Conservation (phyloP, 345 rosid genomes). For the Dipteronia dyeriana region DNA sequence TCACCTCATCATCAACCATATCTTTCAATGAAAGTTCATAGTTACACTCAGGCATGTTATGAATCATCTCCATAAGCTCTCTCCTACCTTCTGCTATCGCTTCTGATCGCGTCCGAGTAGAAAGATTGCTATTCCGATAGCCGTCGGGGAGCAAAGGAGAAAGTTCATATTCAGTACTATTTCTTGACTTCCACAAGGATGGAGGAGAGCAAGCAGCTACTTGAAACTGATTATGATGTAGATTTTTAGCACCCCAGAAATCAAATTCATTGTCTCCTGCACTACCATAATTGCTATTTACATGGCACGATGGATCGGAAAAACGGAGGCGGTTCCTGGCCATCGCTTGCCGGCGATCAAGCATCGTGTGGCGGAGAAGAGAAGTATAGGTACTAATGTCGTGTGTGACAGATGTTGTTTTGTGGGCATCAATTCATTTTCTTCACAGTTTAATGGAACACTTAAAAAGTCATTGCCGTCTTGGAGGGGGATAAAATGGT, state of each 20-base stretch:
- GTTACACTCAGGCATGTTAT: constrained; percentile 44
- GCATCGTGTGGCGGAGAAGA: constrained; percentile 3
- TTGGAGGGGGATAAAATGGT: constrained; percentile 15
- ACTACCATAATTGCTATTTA: neutral
- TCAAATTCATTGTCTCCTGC: constrained; percentile 35
- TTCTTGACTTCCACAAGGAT: constrained; percentile 18
- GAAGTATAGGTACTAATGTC: neutral
- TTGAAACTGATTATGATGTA: neutral
- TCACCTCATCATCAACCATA: constrained; percentile 42
- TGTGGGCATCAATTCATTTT: constrained; percentile 6
- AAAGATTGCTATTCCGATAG: constrained; percentile 27
- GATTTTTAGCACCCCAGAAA: constrained; percentile 39
- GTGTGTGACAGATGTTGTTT: neutral
- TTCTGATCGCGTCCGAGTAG: constrained; percentile 25
- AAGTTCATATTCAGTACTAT: constrained; percentile 22
- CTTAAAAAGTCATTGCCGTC: constrained; percentile 45
- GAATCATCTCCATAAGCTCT: constrained; percentile 60
- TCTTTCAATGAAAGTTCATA: constrained; percentile 63
- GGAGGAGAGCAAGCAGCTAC: neutral
- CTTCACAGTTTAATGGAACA: neutral
- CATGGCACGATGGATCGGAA: constrained; percentile 2
- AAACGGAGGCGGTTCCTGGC: constrained; percentile 13
- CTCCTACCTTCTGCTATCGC: constrained; percentile 48
- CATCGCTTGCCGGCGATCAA: constrained; percentile 9
- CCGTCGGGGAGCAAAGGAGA: constrained; percentile 38